Evolutionary conservation across 495 filamentous ascomycete species (phyloP).

Genomic region (Hypoxylon intermedium): DNA sequence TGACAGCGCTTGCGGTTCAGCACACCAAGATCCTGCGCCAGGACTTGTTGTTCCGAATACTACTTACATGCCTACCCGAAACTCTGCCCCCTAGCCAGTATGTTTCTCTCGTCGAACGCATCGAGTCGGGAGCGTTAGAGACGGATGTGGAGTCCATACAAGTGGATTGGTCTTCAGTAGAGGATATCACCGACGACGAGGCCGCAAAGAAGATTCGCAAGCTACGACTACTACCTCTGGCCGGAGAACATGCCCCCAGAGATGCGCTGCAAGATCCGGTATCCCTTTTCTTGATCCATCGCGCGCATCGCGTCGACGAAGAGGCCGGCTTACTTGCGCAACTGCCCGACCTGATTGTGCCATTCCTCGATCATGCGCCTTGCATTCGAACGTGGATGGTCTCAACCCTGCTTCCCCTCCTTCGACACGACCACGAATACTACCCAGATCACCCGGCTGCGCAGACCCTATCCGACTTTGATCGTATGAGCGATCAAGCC

Average conservation of each 20-base stretch:
- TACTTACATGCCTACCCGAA: slow-evolving; percentile 87
- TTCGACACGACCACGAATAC: slow-evolving; percentile 85
- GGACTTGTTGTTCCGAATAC: slow-evolving; percentile 76
- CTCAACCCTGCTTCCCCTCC: slow-evolving; percentile 76
- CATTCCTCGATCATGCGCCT: slow-evolving; percentile 74
- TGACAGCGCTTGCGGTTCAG: slow-evolving; percentile 67
- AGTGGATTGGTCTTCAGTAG: slow-evolving; percentile 66
- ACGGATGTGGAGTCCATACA: slow-evolving; percentile 38
- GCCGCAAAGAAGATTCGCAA: slow-evolving; percentile 74
- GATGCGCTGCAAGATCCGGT: slow-evolving; percentile 62
- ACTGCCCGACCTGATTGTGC: slow-evolving; percentile 72
- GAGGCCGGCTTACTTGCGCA: slow-evolving; percentile 79
- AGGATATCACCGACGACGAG: slow-evolving; percentile 66
- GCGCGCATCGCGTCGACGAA: slow-evolving; percentile 76
- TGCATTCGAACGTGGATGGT: slow-evolving; percentile 77
- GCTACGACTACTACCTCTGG: slow-evolving; percentile 70
- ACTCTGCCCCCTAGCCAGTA: slow-evolving; percentile 71
- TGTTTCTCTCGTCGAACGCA: slow-evolving; percentile 62
- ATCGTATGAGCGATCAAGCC: slow-evolving; percentile 65
- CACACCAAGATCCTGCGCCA: slow-evolving; percentile 64
- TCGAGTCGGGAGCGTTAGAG: slow-evolving; percentile 55
- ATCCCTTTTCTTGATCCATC: slow-evolving; percentile 75
- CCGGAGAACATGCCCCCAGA: slow-evolving; percentile 53
- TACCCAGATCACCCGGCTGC: slow-evolving; percentile 65
- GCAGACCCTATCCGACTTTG: slow-evolving; percentile 66